Evolutionary conservation across 495 filamentous ascomycete species (phyloP), one percentile per base, ranked within the genome.

Genomic region (Xylaria nigripes): DNA sequence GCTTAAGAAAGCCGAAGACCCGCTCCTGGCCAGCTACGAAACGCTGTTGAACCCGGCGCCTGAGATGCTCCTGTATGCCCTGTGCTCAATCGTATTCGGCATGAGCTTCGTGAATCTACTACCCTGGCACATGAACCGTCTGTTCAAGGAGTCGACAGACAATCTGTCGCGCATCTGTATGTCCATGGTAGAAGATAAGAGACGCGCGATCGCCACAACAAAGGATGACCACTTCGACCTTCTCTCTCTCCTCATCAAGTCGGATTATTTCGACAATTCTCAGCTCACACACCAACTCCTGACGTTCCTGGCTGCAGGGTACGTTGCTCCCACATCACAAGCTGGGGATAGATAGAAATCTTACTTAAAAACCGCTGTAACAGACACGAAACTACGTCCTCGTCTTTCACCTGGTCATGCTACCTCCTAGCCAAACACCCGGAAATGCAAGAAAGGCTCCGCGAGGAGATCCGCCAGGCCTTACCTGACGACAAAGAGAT

Each of bases 221-320:
- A 71, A 81, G 48, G 53, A 63, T 6, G 56, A 62, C 3, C 82
- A 80, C 24, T 61, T 82, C 22, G 87, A 91, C 57, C 86, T 92
- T 48, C 70, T 91, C 56, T 86, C 82, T n/a, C 80, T 87, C 0
- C 87, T 88, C 21, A 70, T 91, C 23, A 72, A 82, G 43, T 83
- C 79, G 38, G 86, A 81, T 32, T 77, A 79, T 13, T 90, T 89
- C 64, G 77, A 73, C 34, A 83, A 88, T 41, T 82, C 84, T n/a
- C 80, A 84, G 32, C 79, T 91, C n/a, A 72, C 84, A 40, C 84
- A 92, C 61, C 87, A 92, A 59, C 75, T 89, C 62, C 88, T 92
- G 84, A 92, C 87, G 4, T 90, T 90, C 71, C 76, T 91, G 3
- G 84, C 81, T 3, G 89, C 89, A 0, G 89, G 89, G 61, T 63